Conservation (phyloP, 495 filamentous ascomycete species). For the Sporormia fimetaria region DNA sequence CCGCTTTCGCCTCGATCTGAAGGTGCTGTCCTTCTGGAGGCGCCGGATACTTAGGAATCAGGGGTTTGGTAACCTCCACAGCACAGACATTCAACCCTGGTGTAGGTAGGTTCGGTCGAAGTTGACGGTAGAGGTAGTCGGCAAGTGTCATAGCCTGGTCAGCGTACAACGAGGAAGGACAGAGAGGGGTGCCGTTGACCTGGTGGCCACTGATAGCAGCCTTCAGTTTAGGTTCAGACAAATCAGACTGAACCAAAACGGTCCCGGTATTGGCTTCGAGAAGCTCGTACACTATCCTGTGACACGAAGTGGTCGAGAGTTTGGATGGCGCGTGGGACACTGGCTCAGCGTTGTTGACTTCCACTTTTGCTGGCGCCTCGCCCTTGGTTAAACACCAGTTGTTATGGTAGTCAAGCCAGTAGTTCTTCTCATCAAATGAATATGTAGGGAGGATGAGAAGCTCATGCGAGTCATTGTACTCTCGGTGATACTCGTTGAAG, state of each 20-base stretch:
- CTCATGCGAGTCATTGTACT: constrained; percentile 35
- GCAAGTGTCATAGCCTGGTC: constrained; percentile 41
- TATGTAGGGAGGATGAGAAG: constrained; percentile 39
- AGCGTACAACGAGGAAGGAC: constrained; percentile 39
- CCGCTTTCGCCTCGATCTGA: constrained; percentile 35
- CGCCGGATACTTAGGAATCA: constrained; percentile 33
- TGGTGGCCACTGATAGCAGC: constrained; percentile 34
- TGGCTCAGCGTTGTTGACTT: constrained; percentile 19
- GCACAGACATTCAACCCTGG: constrained; percentile 34
- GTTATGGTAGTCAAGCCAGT: constrained; percentile 42
- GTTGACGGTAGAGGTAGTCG: constrained; percentile 38
- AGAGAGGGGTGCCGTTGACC: constrained; percentile 35
- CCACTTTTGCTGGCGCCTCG: constrained; percentile 29
- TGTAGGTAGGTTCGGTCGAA: constrained; percentile 30
- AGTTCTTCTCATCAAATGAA: constrained; percentile 40
- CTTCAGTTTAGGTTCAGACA: constrained; percentile 33
- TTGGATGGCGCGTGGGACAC: constrained; percentile 27
- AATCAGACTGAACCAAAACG: constrained; percentile 33
- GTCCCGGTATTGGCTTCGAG: constrained; percentile 31
- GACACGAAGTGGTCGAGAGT: constrained; percentile 35
- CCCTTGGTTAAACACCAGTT: constrained; percentile 43
- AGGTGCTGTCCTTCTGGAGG: constrained; percentile 33
- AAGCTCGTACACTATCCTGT: constrained; percentile 33
- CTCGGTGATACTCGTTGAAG: constrained; percentile 40
- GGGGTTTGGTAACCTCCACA: constrained; percentile 35